Percentiles rank a stretch among this genome's conserved stretches.
These are phyloP conservation scores for Oryza longistaminata DNA, from an alignment of 176 grass and related monocot species.

Conservation along the genomic window DNA sequence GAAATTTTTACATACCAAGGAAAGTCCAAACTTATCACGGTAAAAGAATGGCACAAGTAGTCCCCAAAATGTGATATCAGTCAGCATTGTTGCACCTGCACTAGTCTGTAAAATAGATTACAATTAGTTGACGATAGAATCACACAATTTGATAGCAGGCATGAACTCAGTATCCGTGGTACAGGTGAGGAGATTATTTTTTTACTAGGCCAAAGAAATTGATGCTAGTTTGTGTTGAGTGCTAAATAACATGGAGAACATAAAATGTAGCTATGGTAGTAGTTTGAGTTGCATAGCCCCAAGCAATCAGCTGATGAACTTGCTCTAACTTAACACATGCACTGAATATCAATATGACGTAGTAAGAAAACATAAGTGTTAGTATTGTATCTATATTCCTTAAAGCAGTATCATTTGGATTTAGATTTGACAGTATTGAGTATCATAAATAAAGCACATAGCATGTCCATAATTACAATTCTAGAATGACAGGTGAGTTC, in stretches of 20 bases:
- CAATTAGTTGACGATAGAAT: neutral
- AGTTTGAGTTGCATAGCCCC: neutral
- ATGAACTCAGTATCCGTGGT: neutral
- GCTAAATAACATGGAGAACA: neutral
- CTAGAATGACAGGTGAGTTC: neutral
- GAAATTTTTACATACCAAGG: constrained; percentile 49
- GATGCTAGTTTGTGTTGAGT: neutral
- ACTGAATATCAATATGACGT: neutral
- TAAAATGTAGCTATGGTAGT: neutral
- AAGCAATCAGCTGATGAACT: neutral
- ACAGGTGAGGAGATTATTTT: neutral
- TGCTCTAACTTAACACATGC: neutral
- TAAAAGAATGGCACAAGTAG: constrained; percentile 86
- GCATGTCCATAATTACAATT: neutral
- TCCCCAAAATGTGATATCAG: constrained; percentile 78
- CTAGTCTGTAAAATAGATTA: constrained; percentile 56
- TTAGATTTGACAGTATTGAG: no score
- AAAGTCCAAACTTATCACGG: constrained; percentile 52
- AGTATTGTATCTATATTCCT: neutral
- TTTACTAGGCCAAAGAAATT: neutral
- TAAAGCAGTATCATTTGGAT: neutral
- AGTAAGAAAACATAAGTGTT: neutral
- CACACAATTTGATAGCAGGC: neutral
- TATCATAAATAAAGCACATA: neutral
- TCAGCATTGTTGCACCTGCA: constrained; percentile 78